These are phyloP conservation scores for Passalora sequoiae DNA, from an alignment of 2,329 filamentous ascomycete genomes.

Conservation along the genomic window DNA sequence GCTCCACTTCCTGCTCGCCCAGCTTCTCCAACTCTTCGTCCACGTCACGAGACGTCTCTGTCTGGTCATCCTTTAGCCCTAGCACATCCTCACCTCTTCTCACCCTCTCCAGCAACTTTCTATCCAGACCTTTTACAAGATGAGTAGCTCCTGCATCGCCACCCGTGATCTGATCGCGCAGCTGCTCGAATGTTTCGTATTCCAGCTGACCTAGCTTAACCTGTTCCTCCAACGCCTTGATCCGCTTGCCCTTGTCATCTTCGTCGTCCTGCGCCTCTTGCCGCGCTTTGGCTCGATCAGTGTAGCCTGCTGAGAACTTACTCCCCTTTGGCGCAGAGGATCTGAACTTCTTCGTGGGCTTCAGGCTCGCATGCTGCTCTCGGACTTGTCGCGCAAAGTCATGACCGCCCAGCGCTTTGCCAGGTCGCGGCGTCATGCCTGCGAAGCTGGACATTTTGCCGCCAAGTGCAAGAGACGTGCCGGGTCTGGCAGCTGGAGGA, in stretches of 20 bases:
- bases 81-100: constrained; percentile 58
- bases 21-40: constrained; percentile 50
- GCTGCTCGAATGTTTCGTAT: constrained; percentile 67
- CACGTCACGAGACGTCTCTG: constrained; percentile 28
- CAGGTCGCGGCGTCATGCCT: constrained; percentile 84
- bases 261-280: constrained; percentile 46
- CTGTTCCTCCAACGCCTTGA: constrained; percentile 75
- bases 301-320: constrained; percentile 73
- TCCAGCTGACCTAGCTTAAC: constrained; percentile 82
- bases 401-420: constrained; percentile 49
- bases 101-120: constrained; percentile 67
- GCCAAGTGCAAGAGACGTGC: constrained; percentile 22
- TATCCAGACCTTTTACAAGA: constrained; percentile 86
- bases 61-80: constrained; percentile 35
- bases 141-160: constrained; percentile 77
- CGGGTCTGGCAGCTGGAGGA: constrained; percentile 30
- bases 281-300: constrained; percentile 69
- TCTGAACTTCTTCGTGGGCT: constrained; percentile 63
- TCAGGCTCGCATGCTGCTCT: constrained; percentile 56
- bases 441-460: constrained; percentile 47
- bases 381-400: constrained; percentile 83
- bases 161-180: constrained; percentile 71
- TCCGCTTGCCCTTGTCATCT: constrained; percentile 57
- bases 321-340: constrained; percentile 75
- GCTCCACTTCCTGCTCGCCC: constrained; percentile 63